These are phyloP conservation scores for Trichothecium roseum DNA, from an alignment of 2,329 filamentous ascomycete species.

Conservation along the genomic window DNA sequence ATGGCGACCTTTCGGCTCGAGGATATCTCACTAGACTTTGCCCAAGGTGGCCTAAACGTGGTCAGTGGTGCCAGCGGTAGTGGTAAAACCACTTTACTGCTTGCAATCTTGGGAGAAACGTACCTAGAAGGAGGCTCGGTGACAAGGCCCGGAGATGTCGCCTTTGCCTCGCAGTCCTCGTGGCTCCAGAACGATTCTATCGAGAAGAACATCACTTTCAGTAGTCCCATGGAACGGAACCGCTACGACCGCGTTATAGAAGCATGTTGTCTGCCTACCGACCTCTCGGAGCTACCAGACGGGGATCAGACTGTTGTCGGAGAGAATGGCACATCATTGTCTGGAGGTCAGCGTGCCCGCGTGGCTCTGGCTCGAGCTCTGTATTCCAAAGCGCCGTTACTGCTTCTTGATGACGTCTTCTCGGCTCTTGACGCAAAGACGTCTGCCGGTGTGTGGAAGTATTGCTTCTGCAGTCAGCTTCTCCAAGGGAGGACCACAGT, in stretches of 20 bases:
- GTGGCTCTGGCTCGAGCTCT: constrained; percentile 46
- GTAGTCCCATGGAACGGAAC: constrained; percentile 35
- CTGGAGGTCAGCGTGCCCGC: constrained; percentile 45
- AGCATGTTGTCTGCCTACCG: constrained; percentile 41
- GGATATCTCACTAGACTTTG: constrained; percentile 39
- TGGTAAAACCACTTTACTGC: constrained; percentile 46
- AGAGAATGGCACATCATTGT: constrained; percentile 44
- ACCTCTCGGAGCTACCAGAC: constrained; percentile 38
- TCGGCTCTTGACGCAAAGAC: constrained; percentile 51
- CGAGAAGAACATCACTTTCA: constrained; percentile 44
- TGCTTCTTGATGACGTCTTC: constrained; percentile 50
- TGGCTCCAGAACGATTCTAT: constrained; percentile 50
- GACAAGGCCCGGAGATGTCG: constrained; percentile 39
- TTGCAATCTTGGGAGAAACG: constrained; percentile 45
- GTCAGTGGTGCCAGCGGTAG: constrained; percentile 43
- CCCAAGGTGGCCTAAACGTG: constrained; percentile 42
- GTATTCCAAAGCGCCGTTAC: constrained; percentile 43
- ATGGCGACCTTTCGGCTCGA: constrained; percentile 38
- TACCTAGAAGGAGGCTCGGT: constrained; percentile 36
- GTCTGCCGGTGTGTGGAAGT: constrained; percentile 42
- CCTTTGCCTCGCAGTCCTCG: constrained; percentile 45
- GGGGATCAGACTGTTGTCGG: constrained; percentile 43
- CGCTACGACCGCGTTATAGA: constrained; percentile 45
- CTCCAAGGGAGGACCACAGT: constrained; percentile 43
- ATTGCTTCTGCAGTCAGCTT: constrained; percentile 46